A percentile compares a stretch with the other conserved stretches of the same genome.
phyloP scores from a whole-genome alignment of 2,329 filamentous ascomycete species.

The Peltaster fructicola region DNA sequence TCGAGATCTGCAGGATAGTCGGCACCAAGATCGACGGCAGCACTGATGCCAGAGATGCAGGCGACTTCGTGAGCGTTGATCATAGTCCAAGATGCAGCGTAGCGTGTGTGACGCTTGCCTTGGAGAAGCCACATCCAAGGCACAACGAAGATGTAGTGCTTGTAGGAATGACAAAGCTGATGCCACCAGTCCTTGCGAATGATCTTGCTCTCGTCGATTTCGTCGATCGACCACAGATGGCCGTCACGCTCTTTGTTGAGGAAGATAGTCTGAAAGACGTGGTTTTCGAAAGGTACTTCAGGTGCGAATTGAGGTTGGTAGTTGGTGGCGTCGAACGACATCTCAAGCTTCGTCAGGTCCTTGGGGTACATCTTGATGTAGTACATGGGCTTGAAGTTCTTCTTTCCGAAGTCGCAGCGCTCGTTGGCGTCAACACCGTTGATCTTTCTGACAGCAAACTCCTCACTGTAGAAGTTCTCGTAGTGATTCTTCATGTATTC shows the following conservation, averaged over 20 bases:
- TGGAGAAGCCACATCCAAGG: conserved; percentile 58
- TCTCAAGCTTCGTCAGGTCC: conserved; percentile 39
- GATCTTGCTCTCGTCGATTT: conserved; percentile 42
- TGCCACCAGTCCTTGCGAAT: conserved; percentile 52
- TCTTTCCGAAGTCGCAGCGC: conserved; percentile 28
- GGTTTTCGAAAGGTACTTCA: conserved; percentile 35
- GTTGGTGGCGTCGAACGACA: conserved; percentile 57
- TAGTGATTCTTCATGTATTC: conserved; percentile 52
- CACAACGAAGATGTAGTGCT: conserved; percentile 47
- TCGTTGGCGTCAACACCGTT: conserved; percentile 25
- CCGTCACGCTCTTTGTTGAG: conserved; percentile 38
- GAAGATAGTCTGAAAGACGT: conserved; percentile 56
- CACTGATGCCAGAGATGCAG: conserved; percentile 52
- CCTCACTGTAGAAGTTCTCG: conserved; percentile 39
- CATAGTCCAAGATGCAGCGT: conserved; percentile 51
- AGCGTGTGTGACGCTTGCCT: conserved; percentile 43
- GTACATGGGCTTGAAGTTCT: conserved; percentile 46
- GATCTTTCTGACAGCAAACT: conserved; percentile 26
- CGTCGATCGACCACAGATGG: conserved; percentile 40
- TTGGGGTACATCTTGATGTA: conserved; percentile 42
- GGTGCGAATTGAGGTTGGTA: conserved; percentile 55
- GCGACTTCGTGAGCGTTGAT: conserved; percentile 55
- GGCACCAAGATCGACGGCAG: conserved; percentile 51
- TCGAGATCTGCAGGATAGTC: conserved; percentile 45
- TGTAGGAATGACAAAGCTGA: conserved; percentile 45